A percentile compares a stretch with the other conserved stretches of the same genome.
phyloP scores from a whole-genome alignment of 2,329 filamentous ascomycete genomes.

The Claviceps africana region DNA sequence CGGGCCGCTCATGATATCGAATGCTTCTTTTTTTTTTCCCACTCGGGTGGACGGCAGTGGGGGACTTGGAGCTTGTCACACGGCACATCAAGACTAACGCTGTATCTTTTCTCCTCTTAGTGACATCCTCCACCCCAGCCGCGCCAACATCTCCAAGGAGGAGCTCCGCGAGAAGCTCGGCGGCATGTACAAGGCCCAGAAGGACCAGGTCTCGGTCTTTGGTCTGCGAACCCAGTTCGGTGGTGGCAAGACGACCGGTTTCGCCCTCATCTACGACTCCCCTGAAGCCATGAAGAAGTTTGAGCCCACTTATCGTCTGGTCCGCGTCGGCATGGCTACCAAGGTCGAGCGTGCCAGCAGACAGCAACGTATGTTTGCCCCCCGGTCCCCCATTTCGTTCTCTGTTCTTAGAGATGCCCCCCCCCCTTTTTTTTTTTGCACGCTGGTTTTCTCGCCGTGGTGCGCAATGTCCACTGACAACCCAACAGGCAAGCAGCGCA shows the following conservation, averaged over 20 bases:
- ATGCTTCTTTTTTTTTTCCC: neutral
- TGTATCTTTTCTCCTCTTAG: slow-evolving; percentile 31
- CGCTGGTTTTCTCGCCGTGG: too few relatives aligned
- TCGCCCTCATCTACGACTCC: slow-evolving; percentile 97
- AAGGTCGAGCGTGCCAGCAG: slow-evolving; percentile 97
- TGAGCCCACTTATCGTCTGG: slow-evolving; percentile 93
- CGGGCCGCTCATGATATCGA: slow-evolving; percentile 5
- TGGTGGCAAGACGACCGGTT: slow-evolving; percentile 99
- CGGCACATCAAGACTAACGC: slow-evolving; percentile 3
- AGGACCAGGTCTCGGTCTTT: slow-evolving; percentile 96
- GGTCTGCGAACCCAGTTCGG: slow-evolving; percentile 97
- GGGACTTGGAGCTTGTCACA: neutral
- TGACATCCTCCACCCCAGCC: slow-evolving; percentile 98
- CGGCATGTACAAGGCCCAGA: slow-evolving; percentile 93
- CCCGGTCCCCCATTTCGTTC: neutral
- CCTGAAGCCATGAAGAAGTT: slow-evolving; percentile 99
- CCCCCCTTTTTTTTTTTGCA: neutral
- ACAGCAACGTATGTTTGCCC: slow-evolving; percentile 81
- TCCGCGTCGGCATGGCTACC: slow-evolving; percentile 79
- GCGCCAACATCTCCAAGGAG: slow-evolving; percentile 97
- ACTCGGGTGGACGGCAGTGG: neutral
- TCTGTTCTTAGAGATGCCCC: neutral
- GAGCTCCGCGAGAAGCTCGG: slow-evolving; percentile 92
- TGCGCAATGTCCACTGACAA: slow-evolving; percentile 10
- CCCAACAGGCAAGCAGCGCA: slow-evolving; percentile 91